Evolutionary conservation across 2,329 filamentous ascomycete species (phyloP), one percentile per base, ranked within the genome.

Genomic region (Epichloe elymi): DNA sequence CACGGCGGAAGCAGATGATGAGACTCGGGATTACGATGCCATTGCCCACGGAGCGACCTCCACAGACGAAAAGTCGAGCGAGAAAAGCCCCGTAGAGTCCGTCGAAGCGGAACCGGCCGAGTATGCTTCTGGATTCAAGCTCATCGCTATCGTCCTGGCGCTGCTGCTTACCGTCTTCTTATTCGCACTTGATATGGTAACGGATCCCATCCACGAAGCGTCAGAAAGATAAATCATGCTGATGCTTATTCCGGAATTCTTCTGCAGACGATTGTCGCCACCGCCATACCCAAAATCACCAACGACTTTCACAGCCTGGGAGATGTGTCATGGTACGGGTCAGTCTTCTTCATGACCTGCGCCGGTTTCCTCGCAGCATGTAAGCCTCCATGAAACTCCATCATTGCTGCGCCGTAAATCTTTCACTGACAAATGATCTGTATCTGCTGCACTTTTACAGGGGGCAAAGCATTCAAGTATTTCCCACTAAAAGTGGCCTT

Each of bases 311-410:
- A 75, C 47, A 74, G 75, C 48, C 64, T 81, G 2, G 72, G 73
- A 2, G 79, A 83, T 54, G 76, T 83, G 51, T 78, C 77, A 46
- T 83, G 80, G 80, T 83, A 83, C 61, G 78, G 75, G 4, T 78
- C 76, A 39, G 73, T 76, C 1, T 80, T 80, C 60, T 75, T 82
- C 68, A 65, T 83, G 56, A 80, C 79, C 15, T 76, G 75, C 2
- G 72, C 75, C 8, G 74, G 74, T 17, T 47, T 51, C 19, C 62
- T 39, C 37, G 37, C 37, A 38, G 37, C 37, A n/a, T 38, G 37
- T 38, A 38, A 38, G 37, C 37, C 37, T 15, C 4, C 37, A 7
- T 38, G 37, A 38, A 17, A 38, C 37, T 38, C 12, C 15, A 7
- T 60, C 59, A 42, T 3, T 42, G n/a, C 40, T 11, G 17, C n/a